Evolutionary conservation across 352 stramenopile species (phyloP).

Genomic region (Globisporangium irregulare): DNA sequence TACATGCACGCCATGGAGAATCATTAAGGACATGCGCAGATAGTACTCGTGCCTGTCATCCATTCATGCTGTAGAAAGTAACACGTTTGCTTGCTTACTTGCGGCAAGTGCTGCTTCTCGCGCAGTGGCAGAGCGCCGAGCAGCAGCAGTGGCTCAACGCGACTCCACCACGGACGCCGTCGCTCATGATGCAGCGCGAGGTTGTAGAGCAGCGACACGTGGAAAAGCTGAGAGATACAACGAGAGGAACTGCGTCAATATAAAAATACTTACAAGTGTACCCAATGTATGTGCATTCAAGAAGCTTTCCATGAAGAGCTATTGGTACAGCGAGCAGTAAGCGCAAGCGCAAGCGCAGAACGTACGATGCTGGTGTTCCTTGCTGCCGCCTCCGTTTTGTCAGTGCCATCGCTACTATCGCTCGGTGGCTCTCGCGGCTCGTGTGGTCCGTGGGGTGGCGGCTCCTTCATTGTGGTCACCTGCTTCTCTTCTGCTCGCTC

Average conservation of each 20-base stretch:
- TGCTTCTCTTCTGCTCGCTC: neutral
- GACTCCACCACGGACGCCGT: conserved; percentile 70
- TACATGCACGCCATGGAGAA: neutral
- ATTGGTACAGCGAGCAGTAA: neutral
- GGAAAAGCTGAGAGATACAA: conserved; percentile 9
- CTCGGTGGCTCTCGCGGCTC: conserved; percentile 36
- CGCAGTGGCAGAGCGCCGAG: conserved; percentile 67
- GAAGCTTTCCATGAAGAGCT: neutral
- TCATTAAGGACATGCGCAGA: neutral
- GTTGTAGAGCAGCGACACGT: conserved; percentile 83
- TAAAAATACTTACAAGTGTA: neutral
- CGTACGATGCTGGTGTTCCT: conserved; percentile 7
- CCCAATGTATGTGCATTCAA: neutral
- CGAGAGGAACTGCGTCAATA: neutral
- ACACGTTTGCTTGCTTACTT: conserved; percentile 5
- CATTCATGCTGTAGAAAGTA: neutral
- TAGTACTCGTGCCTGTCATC: neutral
- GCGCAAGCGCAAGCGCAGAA: neutral
- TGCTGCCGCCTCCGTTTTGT: neutral
- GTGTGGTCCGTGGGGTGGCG: neutral
- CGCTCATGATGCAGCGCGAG: conserved; percentile 41
- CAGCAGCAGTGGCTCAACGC: conserved; percentile 55
- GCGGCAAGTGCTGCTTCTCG: conserved; percentile 48
- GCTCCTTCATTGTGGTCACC: neutral
- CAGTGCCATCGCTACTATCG: no score